A percentile compares a stretch with the other conserved stretches of the same genome.
These are phyloP conservation scores for Pseudogymnoascus verrucosus DNA, from an alignment of 2,329 filamentous ascomycete genomes.

Conservation along the genomic window DNA sequence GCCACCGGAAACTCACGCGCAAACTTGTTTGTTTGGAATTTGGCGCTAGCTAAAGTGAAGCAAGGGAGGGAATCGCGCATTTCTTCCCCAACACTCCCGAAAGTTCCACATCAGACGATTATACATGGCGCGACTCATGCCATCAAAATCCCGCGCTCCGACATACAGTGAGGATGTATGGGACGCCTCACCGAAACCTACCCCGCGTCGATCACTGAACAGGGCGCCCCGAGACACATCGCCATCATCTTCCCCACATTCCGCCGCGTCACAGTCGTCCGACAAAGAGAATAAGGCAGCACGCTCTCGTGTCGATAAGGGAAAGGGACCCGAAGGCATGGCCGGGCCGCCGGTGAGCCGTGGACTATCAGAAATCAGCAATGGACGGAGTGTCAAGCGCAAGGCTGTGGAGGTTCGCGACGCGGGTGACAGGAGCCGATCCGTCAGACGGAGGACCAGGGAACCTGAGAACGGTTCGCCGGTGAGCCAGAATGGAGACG, in stretches of 20 bases:
- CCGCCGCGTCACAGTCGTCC: conserved; percentile 31
- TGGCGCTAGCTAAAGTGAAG: background rate
- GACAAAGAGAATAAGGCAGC: conserved; percentile 41
- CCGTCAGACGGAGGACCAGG: background rate
- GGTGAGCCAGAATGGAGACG: conserved; percentile 15
- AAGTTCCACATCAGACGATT: background rate
- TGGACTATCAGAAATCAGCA: background rate
- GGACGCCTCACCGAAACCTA: conserved; percentile 24
- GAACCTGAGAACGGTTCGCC: background rate
- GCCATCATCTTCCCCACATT: conserved; percentile 27
- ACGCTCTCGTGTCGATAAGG: conserved; percentile 31
- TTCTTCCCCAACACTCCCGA: conserved; percentile 2
- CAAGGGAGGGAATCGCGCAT: background rate
- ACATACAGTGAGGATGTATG: conserved; percentile 24
- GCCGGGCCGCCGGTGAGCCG: conserved; percentile 20
- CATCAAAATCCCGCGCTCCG: conserved; percentile 23
- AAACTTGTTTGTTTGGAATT: background rate
- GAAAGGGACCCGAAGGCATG: conserved; percentile 34
- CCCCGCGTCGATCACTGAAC: conserved; percentile 11
- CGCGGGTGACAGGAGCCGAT: background rate
- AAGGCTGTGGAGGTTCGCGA: background rate
- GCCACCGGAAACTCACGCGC: background rate
- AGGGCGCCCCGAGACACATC: conserved; percentile 11
- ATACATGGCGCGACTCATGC: background rate
- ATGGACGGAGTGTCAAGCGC: conserved; percentile 16